Evolutionary conservation across 371 early-diverging fungal species (phyloP).

Genomic region (Mucor racemosus): DNA sequence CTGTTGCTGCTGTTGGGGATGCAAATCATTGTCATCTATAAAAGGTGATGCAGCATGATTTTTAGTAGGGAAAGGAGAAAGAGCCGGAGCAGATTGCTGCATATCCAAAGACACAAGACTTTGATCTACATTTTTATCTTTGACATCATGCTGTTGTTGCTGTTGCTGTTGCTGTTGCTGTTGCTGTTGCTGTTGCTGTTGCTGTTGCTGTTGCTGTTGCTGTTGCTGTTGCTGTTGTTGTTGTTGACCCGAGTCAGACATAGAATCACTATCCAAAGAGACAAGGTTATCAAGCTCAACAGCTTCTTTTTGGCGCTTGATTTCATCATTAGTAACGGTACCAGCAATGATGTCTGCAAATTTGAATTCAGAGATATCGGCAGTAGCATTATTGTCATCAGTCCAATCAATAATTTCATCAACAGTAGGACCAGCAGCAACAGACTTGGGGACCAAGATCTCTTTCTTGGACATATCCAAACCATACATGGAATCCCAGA

Average conservation of each 20-base stretch:
- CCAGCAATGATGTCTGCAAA: conserved; percentile 8
- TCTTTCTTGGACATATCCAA: not conserved
- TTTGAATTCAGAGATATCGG: not conserved
- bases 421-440: not conserved
- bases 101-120: too few species aligned
- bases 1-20: too few species aligned
- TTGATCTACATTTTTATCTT: too few species aligned
- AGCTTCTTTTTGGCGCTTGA: not conserved
- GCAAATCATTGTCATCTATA: too few species aligned
- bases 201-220: not conserved
- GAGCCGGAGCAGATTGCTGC: too few species aligned
- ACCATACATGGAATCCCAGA: conserved; percentile 4
- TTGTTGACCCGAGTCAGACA: not conserved
- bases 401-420: not conserved
- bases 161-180: not conserved
- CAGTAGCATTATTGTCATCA: not conserved
- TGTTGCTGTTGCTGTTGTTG: not conserved
- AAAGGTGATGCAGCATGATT: too few species aligned
- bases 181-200: not conserved
- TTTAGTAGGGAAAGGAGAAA: too few species aligned
- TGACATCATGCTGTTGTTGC: too few species aligned
- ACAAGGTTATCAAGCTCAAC: not conserved
- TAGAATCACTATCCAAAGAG: not conserved
- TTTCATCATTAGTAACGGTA: not conserved
- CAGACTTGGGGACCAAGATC: not conserved